Evolutionary conservation across 2,329 filamentous ascomycete species (phyloP), one percentile per base, ranked within the genome.

Genomic region (Monilinia aucupariae): DNA sequence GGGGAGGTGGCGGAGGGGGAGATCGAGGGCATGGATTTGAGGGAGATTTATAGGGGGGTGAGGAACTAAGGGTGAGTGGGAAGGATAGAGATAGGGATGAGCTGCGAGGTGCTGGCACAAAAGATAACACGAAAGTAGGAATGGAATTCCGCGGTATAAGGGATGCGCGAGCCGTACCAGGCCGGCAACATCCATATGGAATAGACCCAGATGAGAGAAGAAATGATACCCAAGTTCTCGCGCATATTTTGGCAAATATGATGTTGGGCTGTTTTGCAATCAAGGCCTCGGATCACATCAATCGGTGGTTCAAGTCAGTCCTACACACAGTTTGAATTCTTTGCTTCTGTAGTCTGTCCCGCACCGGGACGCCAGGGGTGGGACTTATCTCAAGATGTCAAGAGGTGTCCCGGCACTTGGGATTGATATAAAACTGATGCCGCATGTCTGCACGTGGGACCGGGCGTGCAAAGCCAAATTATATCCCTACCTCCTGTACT

Each of bases 1-100:
- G 91, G 90, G 1, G 91, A 96, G 77, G 82, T 96, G 2, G 85
- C 86, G 0, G 88, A 91, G 72, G 89, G 90, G 1, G 84, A 81
- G 0, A 79, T 84, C 60, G 85, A 88, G 59, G 81, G 81, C 6
- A 86, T 88, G 72, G 85, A 87, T 78, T 76, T 87, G 68, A 77
- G 85, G 52, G 85, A 87, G 62, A 74, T 86, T 56, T 88, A 87
- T 75, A 85, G 85, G 74, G 82, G 80, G 2, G 82, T 87, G 0
- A 84, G 84, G 1, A 88, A 87, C 64, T 55, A 63, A 4, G 61
- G 12, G 22, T 22, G 37, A 25, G n/a, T 17, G 15, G 30, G 15
- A 20, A 20, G 43, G n/a, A 47, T 37, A 37, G 15, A 34, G 48
- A 0, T 43, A n/a, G 47, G 25, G 27, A 32, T 13, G 47, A 50